These are phyloP conservation scores for Skeletonema menzelii DNA, from an alignment of 108 stramenopile species.

Conservation along the genomic window DNA sequence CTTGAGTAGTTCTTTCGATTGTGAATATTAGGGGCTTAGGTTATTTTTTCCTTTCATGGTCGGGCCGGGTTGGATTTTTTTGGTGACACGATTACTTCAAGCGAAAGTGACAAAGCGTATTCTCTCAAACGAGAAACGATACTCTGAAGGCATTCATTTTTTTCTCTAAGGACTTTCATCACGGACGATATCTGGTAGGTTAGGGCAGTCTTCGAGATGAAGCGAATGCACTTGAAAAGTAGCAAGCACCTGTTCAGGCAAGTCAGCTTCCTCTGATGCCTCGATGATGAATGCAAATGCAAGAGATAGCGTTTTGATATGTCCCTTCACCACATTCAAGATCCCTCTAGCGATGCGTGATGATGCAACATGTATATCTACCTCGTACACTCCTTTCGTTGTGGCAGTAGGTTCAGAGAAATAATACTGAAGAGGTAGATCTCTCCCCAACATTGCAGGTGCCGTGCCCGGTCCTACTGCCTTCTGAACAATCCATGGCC, in stretches of 20 bases:
- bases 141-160: too few species aligned
- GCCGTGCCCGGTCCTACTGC: conserved; percentile 88
- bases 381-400: conserved; percentile 80
- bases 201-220: conserved; percentile 81
- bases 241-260: conserved; percentile 86
- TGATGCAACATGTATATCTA: conserved; percentile 83
- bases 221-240: conserved; percentile 79
- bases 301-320: conserved; percentile 76
- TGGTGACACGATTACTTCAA: too few species aligned
- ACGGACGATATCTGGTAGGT: conserved; percentile 45
- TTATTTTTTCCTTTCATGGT: too few species aligned
- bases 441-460: conserved; percentile 85
- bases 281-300: conserved; percentile 92
- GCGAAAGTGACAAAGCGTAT: too few species aligned
- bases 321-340: conserved; percentile 86
- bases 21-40: too few species aligned
- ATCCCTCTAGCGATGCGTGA: conserved; percentile 87
- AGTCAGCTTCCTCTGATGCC: conserved; percentile 70
- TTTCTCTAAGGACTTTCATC: neutral
- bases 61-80: too few species aligned
- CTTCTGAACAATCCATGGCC: conserved; percentile 90
- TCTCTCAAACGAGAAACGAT: too few species aligned
- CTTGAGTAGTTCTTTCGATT: too few species aligned
- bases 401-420: conserved; percentile 57
- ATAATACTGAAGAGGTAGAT: conserved; percentile 87